These are phyloP conservation scores for Heliocybe sulcata DNA, from an alignment of 1,284 basidiomycete species.

Conservation along the genomic window DNA sequence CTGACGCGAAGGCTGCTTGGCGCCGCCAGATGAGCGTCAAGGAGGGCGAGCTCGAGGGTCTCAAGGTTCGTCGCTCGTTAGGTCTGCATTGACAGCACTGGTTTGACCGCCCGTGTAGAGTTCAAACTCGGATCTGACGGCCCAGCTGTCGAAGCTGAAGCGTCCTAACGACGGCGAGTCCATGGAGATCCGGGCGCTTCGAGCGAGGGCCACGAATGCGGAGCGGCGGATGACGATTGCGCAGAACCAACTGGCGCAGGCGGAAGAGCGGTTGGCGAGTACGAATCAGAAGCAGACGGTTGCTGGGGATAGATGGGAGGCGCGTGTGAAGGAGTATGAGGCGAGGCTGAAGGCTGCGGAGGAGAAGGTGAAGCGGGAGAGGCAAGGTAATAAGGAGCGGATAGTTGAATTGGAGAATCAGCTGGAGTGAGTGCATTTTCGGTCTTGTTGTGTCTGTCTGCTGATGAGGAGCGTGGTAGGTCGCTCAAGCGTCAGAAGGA, in stretches of 20 bases:
- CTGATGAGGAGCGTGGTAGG: slow-evolving; percentile 28
- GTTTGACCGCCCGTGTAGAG: slow-evolving; percentile 31
- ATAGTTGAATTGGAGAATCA: slow-evolving; percentile 61
- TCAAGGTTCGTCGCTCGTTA: slow-evolving; percentile 47
- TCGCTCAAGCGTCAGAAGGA: slow-evolving; percentile 65
- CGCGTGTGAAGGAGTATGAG: slow-evolving; percentile 89
- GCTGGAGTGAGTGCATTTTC: slow-evolving; percentile 47
- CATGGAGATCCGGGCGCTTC: slow-evolving; percentile 66
- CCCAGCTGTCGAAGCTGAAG: slow-evolving; percentile 64
- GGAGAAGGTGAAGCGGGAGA: slow-evolving; percentile 92
- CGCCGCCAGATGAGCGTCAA: slow-evolving; percentile 76
- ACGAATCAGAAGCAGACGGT: slow-evolving; percentile 63
- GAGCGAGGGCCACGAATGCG: slow-evolving; percentile 68
- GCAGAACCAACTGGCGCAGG: slow-evolving; percentile 73
- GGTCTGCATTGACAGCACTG: neutral
- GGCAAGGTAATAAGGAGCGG: slow-evolving; percentile 91
- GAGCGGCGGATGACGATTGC: slow-evolving; percentile 80
- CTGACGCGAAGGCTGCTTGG: slow-evolving; percentile 84
- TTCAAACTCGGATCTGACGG: slow-evolving; percentile 70
- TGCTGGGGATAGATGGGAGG: slow-evolving; percentile 88
- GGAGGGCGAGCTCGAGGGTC: slow-evolving; percentile 83
- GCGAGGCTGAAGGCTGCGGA: slow-evolving; percentile 76
- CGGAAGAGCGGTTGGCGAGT: slow-evolving; percentile 77
- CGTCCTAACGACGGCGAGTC: slow-evolving; percentile 61
- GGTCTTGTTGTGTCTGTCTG: neutral